Conservation (phyloP, 2,329 filamentous ascomycete species). For the Arthrobotrys sphaeroides region DNA sequence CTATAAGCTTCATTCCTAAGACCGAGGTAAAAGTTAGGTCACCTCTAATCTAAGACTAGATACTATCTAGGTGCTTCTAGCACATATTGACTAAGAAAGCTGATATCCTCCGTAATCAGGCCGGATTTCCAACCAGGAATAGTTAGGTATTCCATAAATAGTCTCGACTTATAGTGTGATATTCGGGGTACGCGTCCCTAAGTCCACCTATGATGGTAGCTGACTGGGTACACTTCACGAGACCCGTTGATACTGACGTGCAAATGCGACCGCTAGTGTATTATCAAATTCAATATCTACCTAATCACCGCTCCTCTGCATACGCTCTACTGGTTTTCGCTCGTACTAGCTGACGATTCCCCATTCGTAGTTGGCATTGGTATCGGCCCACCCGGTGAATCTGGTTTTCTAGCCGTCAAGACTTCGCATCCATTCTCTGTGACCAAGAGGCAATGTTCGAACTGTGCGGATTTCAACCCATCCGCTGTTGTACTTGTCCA, state of each 20-base stretch:
- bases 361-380: constrained; percentile 65
- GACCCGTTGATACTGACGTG: neutral
- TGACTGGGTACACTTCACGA: neutral
- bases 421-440: constrained; percentile 85
- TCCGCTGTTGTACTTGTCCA: constrained; percentile 97
- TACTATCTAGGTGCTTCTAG: too few relatives aligned
- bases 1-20: too few relatives aligned
- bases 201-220: neutral
- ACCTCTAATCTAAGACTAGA: too few relatives aligned
- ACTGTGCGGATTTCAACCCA: constrained; percentile 89
- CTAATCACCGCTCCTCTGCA: neutral
- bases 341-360: constrained; percentile 49
- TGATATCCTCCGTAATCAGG: neutral
- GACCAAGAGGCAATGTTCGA: constrained; percentile 85
- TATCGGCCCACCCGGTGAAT: constrained; percentile 79
- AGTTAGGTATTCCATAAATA: neutral
- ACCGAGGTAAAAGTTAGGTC: too few relatives aligned
- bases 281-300: neutral
- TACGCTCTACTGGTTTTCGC: constrained; percentile 12
- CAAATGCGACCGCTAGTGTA: neutral
- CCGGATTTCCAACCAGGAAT: too few relatives aligned
- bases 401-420: constrained; percentile 75
- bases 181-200: neutral
- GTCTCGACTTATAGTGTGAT: neutral
- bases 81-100: too few relatives aligned